These are phyloP conservation scores for Wickerhamomyces kurtzmanii DNA, from an alignment of 805 yeast genomes.

Conservation along the genomic window DNA sequence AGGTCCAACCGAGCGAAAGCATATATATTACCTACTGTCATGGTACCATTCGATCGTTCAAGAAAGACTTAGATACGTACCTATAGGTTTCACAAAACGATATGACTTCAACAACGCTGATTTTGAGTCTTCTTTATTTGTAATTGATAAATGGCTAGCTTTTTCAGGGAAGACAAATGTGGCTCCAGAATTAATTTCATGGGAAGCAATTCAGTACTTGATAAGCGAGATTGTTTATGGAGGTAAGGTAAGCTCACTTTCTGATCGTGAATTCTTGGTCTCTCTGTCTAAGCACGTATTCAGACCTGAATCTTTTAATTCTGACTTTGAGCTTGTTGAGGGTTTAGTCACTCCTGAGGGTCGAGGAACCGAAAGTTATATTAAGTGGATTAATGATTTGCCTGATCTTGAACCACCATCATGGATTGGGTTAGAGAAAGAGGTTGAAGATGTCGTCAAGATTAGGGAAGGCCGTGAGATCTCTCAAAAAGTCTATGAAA, in stretches of 20 bases:
- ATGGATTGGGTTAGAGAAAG: conserved; percentile 42
- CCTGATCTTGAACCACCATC: conserved; percentile 43
- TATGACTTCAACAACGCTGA: conserved; percentile 77
- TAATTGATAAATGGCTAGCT: conserved; percentile 33
- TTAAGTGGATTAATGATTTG: conserved; percentile 38
- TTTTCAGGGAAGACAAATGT: conserved; percentile 22
- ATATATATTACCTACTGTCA: conserved; percentile 41
- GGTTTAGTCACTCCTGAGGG: conserved; percentile 36
- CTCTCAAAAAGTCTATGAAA: conserved; percentile 1
- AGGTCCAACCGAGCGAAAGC: conserved; percentile 31
- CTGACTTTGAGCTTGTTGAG: conserved; percentile 30
- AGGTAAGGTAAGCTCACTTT: conserved; percentile 37
- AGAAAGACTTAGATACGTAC: conserved; percentile 49
- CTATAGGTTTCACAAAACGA: conserved; percentile 47
- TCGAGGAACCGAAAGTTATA: conserved; percentile 20
- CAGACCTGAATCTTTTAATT: conserved; percentile 25
- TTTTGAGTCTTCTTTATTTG: conserved; percentile 34
- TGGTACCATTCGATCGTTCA: conserved; percentile 66
- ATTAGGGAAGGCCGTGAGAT: conserved; percentile 6
- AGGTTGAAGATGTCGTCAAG: conserved; percentile 26
- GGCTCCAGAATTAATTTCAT: conserved; percentile 38
- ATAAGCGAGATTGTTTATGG: conserved; percentile 56
- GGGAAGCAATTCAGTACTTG: conserved; percentile 40
- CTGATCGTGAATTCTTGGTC: conserved; percentile 29
- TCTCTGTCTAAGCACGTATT: conserved; percentile 29